A percentile compares a stretch with the other conserved stretches of the same genome.
Conservation (phyloP, 23 red algal genomes). For the Gracilariopsis chorda region DNA sequence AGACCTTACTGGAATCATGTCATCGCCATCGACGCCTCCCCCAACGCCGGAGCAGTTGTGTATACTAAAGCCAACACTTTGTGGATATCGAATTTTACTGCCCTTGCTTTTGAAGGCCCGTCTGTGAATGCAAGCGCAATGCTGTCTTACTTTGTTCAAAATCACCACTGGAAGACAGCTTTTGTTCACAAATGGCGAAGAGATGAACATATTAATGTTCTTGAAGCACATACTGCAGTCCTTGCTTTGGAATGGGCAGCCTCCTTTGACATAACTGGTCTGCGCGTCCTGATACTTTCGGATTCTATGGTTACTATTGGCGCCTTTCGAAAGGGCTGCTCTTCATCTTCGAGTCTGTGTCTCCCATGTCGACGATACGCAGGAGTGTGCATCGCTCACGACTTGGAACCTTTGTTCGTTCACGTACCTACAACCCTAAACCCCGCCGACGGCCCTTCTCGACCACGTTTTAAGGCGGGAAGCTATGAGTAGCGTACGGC, state of each 20-base stretch:
- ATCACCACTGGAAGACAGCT: neutral
- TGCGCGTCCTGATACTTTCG: neutral
- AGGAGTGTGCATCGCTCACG: neutral
- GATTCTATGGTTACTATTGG: neutral
- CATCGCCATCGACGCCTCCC: conserved; percentile 12
- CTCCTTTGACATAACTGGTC: too few relatives aligned
- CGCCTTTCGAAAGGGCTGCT: neutral
- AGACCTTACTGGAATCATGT: neutral
- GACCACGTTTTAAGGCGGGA: neutral
- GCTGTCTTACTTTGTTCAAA: too few relatives aligned
- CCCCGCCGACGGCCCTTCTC: conserved; percentile 4
- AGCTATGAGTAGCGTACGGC: neutral
- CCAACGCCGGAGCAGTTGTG: neutral
- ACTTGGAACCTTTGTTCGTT: neutral
- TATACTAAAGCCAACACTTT: neutral
- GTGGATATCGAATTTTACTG: neutral
- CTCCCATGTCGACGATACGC: neutral
- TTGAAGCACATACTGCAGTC: neutral
- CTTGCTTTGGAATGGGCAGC: conserved; percentile 5
- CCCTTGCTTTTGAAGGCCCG: neutral
- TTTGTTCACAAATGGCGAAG: neutral
- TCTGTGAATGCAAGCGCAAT: too few relatives aligned
- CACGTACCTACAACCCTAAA: neutral
- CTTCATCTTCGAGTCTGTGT: neutral
- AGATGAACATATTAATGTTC: neutral